phyloP scores from a whole-genome alignment of 805 yeast species.

The Cyberlindnera lachancei region DNA sequence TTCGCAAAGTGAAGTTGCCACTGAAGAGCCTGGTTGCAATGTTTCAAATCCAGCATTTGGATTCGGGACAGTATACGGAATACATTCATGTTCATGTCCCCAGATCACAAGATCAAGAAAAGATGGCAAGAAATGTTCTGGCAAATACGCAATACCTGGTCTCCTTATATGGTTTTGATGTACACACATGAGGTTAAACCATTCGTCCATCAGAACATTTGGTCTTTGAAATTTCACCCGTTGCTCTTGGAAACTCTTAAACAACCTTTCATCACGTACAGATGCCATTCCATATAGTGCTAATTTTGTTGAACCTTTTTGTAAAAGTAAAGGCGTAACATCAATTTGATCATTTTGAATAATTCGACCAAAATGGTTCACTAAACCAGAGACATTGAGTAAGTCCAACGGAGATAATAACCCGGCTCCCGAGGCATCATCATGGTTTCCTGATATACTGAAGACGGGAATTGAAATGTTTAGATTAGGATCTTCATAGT shows the following conservation, averaged over 20 bases:
- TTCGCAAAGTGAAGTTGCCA: conserved; percentile 83
- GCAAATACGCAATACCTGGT: conserved; percentile 72
- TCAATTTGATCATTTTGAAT: conserved; percentile 66
- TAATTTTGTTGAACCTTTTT: conserved; percentile 73
- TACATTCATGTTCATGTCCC: conserved; percentile 98
- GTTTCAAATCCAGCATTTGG: conserved; percentile 57
- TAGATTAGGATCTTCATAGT: conserved; percentile 85
- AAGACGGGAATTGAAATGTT: conserved; percentile 87
- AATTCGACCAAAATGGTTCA: conserved; percentile 87
- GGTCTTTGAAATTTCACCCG: conserved; percentile 77
- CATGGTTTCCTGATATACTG: conserved; percentile 94
- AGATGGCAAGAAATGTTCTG: conserved; percentile 75
- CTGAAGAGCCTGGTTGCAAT: conserved; percentile 88
- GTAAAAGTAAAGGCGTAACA: conserved; percentile 69
- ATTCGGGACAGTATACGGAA: conserved; percentile 58
- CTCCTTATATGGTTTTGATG: conserved; percentile 86
- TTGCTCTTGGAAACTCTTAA: conserved; percentile 73
- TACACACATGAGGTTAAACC: conserved; percentile 81
- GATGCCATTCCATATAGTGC: conserved; percentile 87
- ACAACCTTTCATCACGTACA: conserved; percentile 82
- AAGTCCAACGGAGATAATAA: conserved; percentile 82
- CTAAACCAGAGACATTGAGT: conserved; percentile 68
- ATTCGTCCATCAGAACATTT: conserved; percentile 43
- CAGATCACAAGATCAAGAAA: conserved; percentile 81
- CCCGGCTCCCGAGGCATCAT: conserved; percentile 87